Evolutionary conservation across 345 rosid genomes (phyloP).

Genomic region (Eucalyptus regnans): DNA sequence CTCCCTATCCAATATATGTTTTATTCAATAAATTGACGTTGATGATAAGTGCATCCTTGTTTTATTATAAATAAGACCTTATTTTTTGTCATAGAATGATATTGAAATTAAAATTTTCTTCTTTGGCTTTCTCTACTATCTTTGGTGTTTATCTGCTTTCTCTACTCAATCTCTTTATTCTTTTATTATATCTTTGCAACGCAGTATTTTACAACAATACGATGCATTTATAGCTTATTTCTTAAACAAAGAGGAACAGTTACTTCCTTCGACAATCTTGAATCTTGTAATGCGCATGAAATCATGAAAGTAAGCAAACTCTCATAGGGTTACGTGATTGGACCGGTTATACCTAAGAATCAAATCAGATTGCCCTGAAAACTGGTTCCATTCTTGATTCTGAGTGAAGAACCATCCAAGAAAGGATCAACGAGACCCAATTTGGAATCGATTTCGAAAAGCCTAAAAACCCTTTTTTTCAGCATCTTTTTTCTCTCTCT

Average conservation of each 20-base stretch:
- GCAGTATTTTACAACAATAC: too few species aligned
- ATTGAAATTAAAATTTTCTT: too few species aligned
- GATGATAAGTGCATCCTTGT: too few species aligned
- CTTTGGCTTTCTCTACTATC: too few species aligned
- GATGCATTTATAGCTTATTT: background rate
- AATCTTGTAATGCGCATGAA: background rate
- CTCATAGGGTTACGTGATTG: rapidly evolving
- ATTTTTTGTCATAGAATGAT: too few species aligned
- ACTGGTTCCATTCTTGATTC: rapidly evolving
- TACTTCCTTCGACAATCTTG: background rate
- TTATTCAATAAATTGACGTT: too few species aligned
- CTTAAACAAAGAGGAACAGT: background rate
- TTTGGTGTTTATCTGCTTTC: too few species aligned
- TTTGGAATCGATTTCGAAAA: rapidly evolving
- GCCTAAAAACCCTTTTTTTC: background rate
- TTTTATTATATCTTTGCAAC: too few species aligned
- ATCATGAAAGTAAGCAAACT: background rate
- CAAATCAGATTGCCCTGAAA: rapidly evolving
- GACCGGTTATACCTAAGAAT: rapidly evolving
- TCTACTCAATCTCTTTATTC: too few species aligned
- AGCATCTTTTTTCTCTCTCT: background rate
- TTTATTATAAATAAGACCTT: too few species aligned
- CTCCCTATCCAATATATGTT: too few species aligned
- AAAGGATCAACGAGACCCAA: background rate
- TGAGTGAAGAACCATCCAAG: rapidly evolving